Evolutionary conservation across 1,284 basidiomycete genomes (phyloP).

Genomic region (Ustanciosporium gigantosporum): DNA sequence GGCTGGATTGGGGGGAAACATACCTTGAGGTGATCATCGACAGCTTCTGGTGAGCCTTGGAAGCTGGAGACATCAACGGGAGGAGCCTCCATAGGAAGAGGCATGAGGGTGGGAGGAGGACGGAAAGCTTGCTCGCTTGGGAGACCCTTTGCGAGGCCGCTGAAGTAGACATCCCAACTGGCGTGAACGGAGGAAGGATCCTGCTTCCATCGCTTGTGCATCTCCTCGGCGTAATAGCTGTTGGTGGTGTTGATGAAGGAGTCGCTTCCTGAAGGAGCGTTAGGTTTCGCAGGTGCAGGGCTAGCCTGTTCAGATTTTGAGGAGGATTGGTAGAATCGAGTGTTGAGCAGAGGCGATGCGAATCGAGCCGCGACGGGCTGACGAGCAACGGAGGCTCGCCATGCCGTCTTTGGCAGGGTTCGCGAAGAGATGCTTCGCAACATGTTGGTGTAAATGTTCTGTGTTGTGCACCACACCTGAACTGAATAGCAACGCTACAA

Average conservation of each 20-base stretch:
- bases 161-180: constrained; percentile 95
- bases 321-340: constrained; percentile 40
- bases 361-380: constrained; percentile 31
- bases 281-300: constrained; percentile 38
- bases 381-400: constrained; percentile 30
- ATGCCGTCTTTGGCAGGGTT: constrained; percentile 26
- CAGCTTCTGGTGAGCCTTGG: constrained; percentile 70
- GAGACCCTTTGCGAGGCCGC: constrained; percentile 86
- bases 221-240: constrained; percentile 90
- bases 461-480: constrained; percentile 3
- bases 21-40: constrained; percentile 94
- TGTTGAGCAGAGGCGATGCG: constrained; percentile 11
- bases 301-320: constrained; percentile 28
- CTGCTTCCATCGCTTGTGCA: constrained; percentile 62
- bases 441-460: constrained; percentile 15
- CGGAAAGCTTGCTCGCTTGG: constrained; percentile 81
- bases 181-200: constrained; percentile 87
- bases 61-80: constrained; percentile 69
- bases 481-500: background rate
- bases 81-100: constrained; percentile 78
- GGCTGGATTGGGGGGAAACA: constrained; percentile 38
- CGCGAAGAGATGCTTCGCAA: constrained; percentile 42
- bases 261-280: constrained; percentile 49
- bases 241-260: constrained; percentile 71
- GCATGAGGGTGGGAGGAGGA: constrained; percentile 72